Conservation (phyloP, 2,329 filamentous ascomycete species). For the Pezicula radicicola region DNA sequence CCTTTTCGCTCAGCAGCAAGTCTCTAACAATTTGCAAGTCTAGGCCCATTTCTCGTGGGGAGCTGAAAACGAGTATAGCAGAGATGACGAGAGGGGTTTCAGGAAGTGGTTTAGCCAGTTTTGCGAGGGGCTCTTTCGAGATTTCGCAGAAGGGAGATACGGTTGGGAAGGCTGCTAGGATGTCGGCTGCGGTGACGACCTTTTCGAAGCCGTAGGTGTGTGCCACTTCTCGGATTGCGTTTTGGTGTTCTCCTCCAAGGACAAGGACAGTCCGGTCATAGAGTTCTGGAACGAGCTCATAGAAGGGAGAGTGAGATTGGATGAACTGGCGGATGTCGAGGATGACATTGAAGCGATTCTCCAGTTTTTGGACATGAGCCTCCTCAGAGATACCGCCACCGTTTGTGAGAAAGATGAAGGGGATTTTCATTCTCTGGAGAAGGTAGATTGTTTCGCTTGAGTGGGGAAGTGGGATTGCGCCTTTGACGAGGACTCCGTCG, state of each 20-base stretch:
- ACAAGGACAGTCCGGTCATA: constrained; percentile 67
- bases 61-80: constrained; percentile 69
- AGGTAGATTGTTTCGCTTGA: constrained; percentile 61
- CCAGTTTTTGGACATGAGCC: constrained; percentile 60
- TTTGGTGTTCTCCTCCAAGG: constrained; percentile 65
- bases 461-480: constrained; percentile 63
- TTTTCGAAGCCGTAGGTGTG: constrained; percentile 70
- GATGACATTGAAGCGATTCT: constrained; percentile 58
- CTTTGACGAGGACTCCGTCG: constrained; percentile 70
- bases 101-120: constrained; percentile 44
- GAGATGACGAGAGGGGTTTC: constrained; percentile 56
- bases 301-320: constrained; percentile 73
- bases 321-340: constrained; percentile 67
- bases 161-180: constrained; percentile 63
- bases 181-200: constrained; percentile 68
- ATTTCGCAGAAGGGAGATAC: constrained; percentile 63
- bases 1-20: constrained; percentile 62
- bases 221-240: constrained; percentile 68
- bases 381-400: constrained; percentile 66
- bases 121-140: constrained; percentile 58
- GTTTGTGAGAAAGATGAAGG: constrained; percentile 71
- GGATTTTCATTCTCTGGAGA: constrained; percentile 69
- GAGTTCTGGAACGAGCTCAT: constrained; percentile 62
- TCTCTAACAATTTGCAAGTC: constrained; percentile 73
- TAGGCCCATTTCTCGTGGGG: constrained; percentile 67